Conservation (phyloP, 1,284 basidiomycete species). For the Lignosus rhinocerotis region DNA sequence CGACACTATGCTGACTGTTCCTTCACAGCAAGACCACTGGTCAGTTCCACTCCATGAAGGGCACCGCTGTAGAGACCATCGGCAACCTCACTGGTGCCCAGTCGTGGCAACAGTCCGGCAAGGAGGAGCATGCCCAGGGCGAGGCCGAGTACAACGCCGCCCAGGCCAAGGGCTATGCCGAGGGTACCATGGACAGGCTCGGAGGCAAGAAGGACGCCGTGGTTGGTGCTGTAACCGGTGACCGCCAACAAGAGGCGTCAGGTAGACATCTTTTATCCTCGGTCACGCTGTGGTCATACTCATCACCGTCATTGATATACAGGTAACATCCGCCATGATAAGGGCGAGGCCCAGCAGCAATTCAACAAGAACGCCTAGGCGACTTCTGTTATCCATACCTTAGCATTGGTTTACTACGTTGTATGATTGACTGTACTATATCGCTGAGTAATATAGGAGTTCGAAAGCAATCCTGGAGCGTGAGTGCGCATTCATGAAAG, state of each 20-base stretch:
- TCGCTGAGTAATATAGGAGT: background rate
- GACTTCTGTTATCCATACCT: background rate
- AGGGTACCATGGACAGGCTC: slow-evolving; percentile 60
- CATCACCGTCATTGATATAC: background rate
- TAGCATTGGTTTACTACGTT: background rate
- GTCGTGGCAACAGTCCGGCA: slow-evolving; percentile 57
- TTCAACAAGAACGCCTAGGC: slow-evolving; percentile 42
- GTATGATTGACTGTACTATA: background rate
- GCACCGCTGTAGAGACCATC: slow-evolving; percentile 57
- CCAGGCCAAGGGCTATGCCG: slow-evolving; percentile 53
- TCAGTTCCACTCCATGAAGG: slow-evolving; percentile 63
- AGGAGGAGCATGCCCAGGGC: slow-evolving; percentile 65
- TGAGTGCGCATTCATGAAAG: too few species aligned
- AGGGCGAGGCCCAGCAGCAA: slow-evolving; percentile 58
- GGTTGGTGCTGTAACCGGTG: slow-evolving; percentile 41
- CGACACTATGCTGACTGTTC: background rate
- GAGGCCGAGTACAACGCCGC: slow-evolving; percentile 63
- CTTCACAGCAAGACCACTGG: slow-evolving; percentile 58
- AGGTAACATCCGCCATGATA: slow-evolving; percentile 61
- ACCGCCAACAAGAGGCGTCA: slow-evolving; percentile 58
- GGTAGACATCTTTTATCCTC: slow-evolving; percentile 39
- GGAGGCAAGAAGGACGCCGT: slow-evolving; percentile 65
- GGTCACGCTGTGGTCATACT: background rate
- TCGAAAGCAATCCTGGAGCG: too few species aligned
- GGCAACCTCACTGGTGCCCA: slow-evolving; percentile 51